Evolutionary conservation across 1,284 basidiomycete species (phyloP).

Genomic region (Vanrija sp.): DNA sequence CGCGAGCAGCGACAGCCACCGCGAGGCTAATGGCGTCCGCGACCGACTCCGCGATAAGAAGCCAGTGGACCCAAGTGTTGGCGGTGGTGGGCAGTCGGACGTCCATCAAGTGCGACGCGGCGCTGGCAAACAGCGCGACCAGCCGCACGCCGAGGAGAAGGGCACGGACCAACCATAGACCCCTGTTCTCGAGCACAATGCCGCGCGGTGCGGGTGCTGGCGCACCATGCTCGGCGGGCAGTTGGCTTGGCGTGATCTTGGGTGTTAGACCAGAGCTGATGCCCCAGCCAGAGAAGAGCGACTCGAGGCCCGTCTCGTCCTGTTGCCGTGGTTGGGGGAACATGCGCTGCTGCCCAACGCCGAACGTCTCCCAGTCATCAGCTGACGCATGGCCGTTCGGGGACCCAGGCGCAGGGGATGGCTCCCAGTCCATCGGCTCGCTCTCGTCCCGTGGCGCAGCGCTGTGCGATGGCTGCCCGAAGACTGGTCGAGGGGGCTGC

Average conservation of each 20-base stretch:
- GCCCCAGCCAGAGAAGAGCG: slow-evolving; percentile 38
- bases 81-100: background rate
- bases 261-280: slow-evolving; percentile 11
- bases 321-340: slow-evolving; percentile 19
- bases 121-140: background rate
- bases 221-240: background rate
- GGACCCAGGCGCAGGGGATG: slow-evolving; percentile 14
- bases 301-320: slow-evolving; percentile 43
- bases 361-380: slow-evolving; percentile 40
- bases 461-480: slow-evolving; percentile 29
- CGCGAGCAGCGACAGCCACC: slow-evolving; percentile 1
- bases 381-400: background rate
- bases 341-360: slow-evolving; percentile 36
- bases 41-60: slow-evolving; percentile 5
- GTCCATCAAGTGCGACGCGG: background rate
- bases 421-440: slow-evolving; percentile 46
- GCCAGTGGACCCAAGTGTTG: background rate
- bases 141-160: slow-evolving; percentile 4
- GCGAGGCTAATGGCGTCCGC: slow-evolving; percentile 3
- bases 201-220: background rate
- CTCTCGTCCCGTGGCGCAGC: background rate
- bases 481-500: slow-evolving; percentile 24
- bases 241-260: background rate
- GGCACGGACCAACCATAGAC: slow-evolving; percentile 1
- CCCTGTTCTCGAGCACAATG: slow-evolving; percentile 1